phyloP scores from a whole-genome alignment of 495 filamentous ascomycete species.

The Penicillium mononematosum region DNA sequence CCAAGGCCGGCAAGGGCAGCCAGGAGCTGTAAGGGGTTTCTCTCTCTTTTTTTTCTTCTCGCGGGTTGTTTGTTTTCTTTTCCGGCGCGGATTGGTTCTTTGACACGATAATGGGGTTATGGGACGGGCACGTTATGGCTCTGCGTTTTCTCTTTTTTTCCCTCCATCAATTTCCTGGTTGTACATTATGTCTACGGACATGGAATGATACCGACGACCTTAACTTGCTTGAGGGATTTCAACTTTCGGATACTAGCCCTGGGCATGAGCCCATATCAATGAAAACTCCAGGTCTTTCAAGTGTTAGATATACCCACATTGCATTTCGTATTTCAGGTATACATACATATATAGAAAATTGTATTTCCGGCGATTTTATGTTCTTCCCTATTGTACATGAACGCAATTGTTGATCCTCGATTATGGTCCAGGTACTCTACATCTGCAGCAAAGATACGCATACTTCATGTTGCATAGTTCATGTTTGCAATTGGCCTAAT shows the following conservation, averaged over 20 bases:
- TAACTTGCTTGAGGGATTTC: conserved; percentile 35
- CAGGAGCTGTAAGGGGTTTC: conserved; percentile 75
- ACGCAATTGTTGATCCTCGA: background rate
- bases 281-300: conserved; percentile 33
- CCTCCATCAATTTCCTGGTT: conserved; percentile 68
- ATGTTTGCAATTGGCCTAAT: conserved; percentile 1
- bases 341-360: background rate
- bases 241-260: conserved; percentile 28
- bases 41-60: conserved; percentile 46
- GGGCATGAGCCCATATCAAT: conserved; percentile 26
- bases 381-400: background rate
- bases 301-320: background rate
- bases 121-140: conserved; percentile 74
- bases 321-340: background rate
- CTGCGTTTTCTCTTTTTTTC: conserved; percentile 64
- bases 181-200: conserved; percentile 90
- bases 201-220: conserved; percentile 52
- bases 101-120: conserved; percentile 90
- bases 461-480: conserved; percentile 3
- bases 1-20: conserved; percentile 88
- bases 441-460: background rate
- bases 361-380: background rate
- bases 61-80: conserved; percentile 59
- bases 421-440: background rate
- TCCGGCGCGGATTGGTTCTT: conserved; percentile 63